Evolutionary conservation across 139 green algal genomes (phyloP), one percentile per base, ranked within the genome.

Genomic region (Nannochloris sp.): DNA sequence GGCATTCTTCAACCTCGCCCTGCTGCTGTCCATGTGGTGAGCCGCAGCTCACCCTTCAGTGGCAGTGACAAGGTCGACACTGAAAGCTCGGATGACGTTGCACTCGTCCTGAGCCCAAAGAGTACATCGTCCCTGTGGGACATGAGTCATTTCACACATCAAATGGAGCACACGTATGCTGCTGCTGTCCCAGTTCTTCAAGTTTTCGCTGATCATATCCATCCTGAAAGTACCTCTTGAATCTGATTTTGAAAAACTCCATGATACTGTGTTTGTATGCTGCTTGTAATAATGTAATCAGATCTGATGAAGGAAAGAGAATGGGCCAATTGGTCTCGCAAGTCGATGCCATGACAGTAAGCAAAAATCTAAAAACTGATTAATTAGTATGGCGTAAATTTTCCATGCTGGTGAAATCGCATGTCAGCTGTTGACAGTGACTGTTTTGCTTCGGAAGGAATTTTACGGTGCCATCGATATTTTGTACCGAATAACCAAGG

Each of bases 1-100:
- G 48, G 17, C 46, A 26, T 29, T 45, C 5, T n/a, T 2, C 43
- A 33, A 57, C 45, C 51, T n/a, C 79, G 77, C 1, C 76, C 78
- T 3, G 86, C 83, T 6, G 68, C 95, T n/a, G 82, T 95, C 37
- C 89, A 95, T 61, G 68, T 95, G 16, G 91, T 95, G 56, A 50
- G 68, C 5, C 71, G 87, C 8, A 87, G 74, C 65, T 91, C 82
- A 0, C 79, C 79, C 2, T 93, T 95, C 64, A 86, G 72, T 67
- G 89, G 89, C 45, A 62, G 62, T 9, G 89, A 95, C 63, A 80
- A 82, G 61, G 67, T 84, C 3, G 63, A 55, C 5, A 51, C 46
- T 17, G 67, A 63, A 30, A 72, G 78, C 49, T 48, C 44, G 8
- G 23, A 59, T 28, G 60, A 43, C 20, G 70, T 90, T 5, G 65